These are phyloP conservation scores for Ascosphaera apis DNA, from an alignment of 2,329 filamentous ascomycete genomes.

Conservation along the genomic window DNA sequence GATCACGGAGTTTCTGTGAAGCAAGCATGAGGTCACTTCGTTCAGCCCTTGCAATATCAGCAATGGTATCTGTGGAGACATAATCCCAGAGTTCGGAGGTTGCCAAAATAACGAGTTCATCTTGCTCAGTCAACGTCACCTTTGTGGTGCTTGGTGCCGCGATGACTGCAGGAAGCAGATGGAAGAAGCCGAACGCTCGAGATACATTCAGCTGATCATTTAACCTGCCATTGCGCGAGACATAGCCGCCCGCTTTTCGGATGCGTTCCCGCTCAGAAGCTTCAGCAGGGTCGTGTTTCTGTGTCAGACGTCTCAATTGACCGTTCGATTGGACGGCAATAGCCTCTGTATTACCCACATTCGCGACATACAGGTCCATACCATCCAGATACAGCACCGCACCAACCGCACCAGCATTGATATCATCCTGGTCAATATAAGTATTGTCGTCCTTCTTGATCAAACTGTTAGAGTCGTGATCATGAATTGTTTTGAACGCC, in stretches of 20 bases:
- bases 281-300: conserved; percentile 84
- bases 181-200: conserved; percentile 81
- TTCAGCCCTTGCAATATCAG: conserved; percentile 74
- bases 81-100: conserved; percentile 93
- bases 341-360: conserved; percentile 89
- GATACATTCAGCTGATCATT: conserved; percentile 86
- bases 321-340: conserved; percentile 82
- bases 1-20: conserved; percentile 77
- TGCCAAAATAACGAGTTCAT: conserved; percentile 82
- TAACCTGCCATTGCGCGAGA: conserved; percentile 78
- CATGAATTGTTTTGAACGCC: conserved; percentile 58
- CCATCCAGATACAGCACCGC: conserved; percentile 77
- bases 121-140: conserved; percentile 58
- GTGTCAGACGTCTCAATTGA: conserved; percentile 58
- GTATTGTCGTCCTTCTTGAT: conserved; percentile 54
- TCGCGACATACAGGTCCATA: conserved; percentile 80
- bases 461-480: conserved; percentile 40
- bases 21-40: conserved; percentile 81
- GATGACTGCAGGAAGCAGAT: conserved; percentile 78
- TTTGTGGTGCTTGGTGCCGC: conserved; percentile 68
- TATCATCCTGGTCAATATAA: conserved; percentile 81
- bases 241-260: conserved; percentile 82
- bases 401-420: conserved; percentile 74
- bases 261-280: conserved; percentile 66
- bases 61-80: conserved; percentile 66